Conservation (phyloP, 2,329 filamentous ascomycete species). For the Beauveria australis region DNA sequence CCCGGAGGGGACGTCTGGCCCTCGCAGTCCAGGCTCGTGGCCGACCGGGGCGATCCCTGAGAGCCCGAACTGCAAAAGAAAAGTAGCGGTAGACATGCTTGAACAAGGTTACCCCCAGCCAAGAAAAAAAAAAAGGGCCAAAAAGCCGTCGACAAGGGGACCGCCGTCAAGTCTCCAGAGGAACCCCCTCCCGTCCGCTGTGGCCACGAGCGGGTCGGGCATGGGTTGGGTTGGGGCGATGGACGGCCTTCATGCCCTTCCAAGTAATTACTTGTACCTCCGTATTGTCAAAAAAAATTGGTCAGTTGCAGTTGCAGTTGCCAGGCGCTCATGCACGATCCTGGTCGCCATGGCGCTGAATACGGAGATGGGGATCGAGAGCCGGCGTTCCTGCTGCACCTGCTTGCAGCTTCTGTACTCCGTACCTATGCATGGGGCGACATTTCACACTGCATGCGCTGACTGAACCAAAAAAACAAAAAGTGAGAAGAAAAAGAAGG, state of each 20-base stretch:
- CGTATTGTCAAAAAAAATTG: not conserved
- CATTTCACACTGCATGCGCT: conserved; percentile 1
- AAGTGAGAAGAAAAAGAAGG: too few species aligned
- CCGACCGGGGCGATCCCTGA: not conserved
- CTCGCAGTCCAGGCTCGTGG: not conserved
- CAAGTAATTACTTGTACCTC: not conserved
- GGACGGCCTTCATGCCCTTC: not conserved
- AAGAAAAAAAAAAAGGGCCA: not conserved
- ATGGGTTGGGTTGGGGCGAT: not conserved
- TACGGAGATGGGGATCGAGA: conserved; percentile 4
- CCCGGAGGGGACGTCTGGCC: not conserved
- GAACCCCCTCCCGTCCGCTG: not conserved
- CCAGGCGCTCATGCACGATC: not conserved
- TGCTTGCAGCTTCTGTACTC: not conserved
- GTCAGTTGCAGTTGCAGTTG: not conserved
- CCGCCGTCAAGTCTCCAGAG: not conserved
- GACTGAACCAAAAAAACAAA: too few species aligned
- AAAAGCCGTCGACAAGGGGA: not conserved
- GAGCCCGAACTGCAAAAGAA: not conserved
- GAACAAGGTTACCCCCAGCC: not conserved
- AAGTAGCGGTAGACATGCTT: not conserved
- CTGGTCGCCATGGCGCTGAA: not conserved
- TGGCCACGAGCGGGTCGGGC: not conserved
- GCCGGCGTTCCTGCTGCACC: not conserved
- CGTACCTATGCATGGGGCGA: not conserved